Conservation (phyloP, 495 filamentous ascomycete species). For the Saxophila tyrrhenica region DNA sequence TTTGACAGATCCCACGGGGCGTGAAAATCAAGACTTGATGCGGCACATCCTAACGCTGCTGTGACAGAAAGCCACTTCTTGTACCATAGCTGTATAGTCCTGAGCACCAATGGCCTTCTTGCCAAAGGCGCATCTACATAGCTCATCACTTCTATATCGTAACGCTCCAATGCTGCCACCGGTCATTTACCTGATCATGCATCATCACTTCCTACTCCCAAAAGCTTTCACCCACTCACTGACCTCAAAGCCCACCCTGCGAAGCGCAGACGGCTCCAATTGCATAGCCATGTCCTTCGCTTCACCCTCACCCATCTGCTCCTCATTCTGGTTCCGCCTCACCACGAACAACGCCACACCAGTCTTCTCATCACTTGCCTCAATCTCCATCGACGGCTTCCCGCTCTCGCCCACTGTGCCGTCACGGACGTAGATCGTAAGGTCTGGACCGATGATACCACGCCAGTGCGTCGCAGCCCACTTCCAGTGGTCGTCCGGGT, state of each 20-base stretch:
- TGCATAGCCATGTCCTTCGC: conserved; percentile 21
- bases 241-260: conserved; percentile 71
- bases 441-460: conserved; percentile 71
- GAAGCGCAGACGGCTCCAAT: conserved; percentile 34
- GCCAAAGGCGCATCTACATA: too few species aligned
- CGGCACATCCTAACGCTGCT: background rate
- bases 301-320: conserved; percentile 38
- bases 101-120: too few species aligned
- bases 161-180: too few species aligned
- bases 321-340: conserved; percentile 33
- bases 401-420: conserved; percentile 18
- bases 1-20: too few species aligned
- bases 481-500: conserved; percentile 87
- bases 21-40: background rate
- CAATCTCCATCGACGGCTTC: conserved; percentile 44
- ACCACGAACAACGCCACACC: conserved; percentile 49
- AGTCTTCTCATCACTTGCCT: conserved; percentile 29
- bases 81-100: background rate
- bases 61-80: background rate
- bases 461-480: conserved; percentile 96
- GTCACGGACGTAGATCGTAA: conserved; percentile 60
- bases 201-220: conserved; percentile 7
- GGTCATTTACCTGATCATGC: too few species aligned
- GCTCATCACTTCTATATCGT: background rate
- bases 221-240: conserved; percentile 57